Conservation (phyloP, 345 rosid genomes). For the Acer saccharum region DNA sequence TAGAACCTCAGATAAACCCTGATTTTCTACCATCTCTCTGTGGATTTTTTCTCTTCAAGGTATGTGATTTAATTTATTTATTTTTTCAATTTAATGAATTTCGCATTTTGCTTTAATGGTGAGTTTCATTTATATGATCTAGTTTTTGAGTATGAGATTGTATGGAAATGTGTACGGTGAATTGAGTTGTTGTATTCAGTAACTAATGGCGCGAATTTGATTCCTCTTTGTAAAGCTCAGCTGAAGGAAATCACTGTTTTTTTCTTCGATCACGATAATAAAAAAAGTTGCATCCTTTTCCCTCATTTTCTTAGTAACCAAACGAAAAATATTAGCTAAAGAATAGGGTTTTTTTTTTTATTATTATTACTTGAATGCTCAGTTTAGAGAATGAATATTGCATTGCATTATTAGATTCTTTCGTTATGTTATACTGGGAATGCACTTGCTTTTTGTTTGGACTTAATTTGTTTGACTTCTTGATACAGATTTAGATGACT, state of each 20-base stretch:
- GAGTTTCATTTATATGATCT: neutral
- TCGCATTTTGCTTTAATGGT: neutral
- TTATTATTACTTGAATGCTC: neutral
- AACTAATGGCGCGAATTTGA: neutral
- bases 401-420: neutral
- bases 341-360: neutral
- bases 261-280: neutral
- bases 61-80: neutral
- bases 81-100: neutral
- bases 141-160: neutral
- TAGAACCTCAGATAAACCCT: slow-evolving; percentile 14
- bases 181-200: neutral
- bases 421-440: neutral
- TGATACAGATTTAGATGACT: slow-evolving; percentile 2
- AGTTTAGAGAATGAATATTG: neutral
- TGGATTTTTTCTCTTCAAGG: neutral
- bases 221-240: neutral
- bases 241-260: neutral
- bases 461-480: slow-evolving; percentile 1
- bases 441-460: neutral
- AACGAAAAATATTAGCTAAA: neutral
- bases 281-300: neutral
- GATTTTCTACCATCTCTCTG: neutral
- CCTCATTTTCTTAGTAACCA: neutral
- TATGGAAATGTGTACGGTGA: neutral